phyloP scores from a whole-genome alignment of 2,329 filamentous ascomycete genomes.

The Pseudogymnoascus sp. region DNA sequence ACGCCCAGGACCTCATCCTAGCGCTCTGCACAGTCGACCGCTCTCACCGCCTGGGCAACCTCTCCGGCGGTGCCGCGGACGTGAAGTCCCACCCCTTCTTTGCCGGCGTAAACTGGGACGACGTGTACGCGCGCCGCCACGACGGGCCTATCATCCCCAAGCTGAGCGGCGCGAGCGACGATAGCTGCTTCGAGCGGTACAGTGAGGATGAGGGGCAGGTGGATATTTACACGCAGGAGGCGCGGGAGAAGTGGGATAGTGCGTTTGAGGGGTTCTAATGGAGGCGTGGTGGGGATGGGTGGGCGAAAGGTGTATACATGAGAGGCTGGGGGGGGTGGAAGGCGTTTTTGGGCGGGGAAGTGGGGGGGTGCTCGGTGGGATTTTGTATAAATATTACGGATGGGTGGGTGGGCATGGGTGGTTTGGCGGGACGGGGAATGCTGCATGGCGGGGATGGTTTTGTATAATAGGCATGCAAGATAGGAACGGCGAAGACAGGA shows the following conservation, averaged over 20 bases:
- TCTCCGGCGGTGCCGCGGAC: conserved; percentile 61
- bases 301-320: background rate
- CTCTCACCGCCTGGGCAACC: conserved; percentile 69
- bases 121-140: conserved; percentile 54
- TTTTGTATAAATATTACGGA: conserved; percentile 5
- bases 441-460: background rate
- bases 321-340: background rate
- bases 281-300: background rate
- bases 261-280: conserved; percentile 62
- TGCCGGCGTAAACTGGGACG: conserved; percentile 63
- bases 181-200: conserved; percentile 75
- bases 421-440: background rate
- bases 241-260: conserved; percentile 60
- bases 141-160: conserved; percentile 70
- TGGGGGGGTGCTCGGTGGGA: background rate
- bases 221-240: conserved; percentile 55
- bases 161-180: conserved; percentile 62
- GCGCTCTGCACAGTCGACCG: conserved; percentile 73
- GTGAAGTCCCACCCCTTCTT: conserved; percentile 77
- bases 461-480: conserved; percentile 1
- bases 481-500: background rate
- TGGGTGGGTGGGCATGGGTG: background rate
- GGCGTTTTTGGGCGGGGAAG: conserved; percentile 2
- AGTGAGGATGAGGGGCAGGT: conserved; percentile 57
- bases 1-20: conserved; percentile 67